These are phyloP conservation scores for Circinella umbellata DNA, from an alignment of 371 early-diverging fungal genomes.

Conservation along the genomic window DNA sequence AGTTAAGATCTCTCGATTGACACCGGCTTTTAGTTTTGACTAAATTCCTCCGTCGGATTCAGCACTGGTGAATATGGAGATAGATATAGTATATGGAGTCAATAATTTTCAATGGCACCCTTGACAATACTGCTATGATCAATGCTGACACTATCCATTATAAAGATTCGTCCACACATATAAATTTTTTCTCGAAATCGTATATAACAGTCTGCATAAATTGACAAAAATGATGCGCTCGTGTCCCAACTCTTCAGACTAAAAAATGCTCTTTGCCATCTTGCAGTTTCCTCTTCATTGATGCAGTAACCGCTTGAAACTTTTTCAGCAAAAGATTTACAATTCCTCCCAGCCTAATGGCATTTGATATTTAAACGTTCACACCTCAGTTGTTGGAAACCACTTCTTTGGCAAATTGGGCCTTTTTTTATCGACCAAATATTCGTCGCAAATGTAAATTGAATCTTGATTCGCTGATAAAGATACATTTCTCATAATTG, in stretches of 20 bases:
- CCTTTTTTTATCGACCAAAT: conserved; percentile 19
- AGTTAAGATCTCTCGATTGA: too few species aligned
- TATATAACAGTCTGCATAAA: not conserved
- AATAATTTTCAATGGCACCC: not conserved
- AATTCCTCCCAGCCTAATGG: conserved; percentile 12
- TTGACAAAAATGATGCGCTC: conserved; percentile 1
- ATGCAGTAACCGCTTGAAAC: not conserved
- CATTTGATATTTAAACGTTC: conserved; percentile 13
- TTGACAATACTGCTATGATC: conserved; percentile 2
- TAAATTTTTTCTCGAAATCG: not conserved
- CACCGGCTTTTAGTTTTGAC: conserved; percentile 5
- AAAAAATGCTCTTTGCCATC: not conserved
- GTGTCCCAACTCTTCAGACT: conserved; percentile 3
- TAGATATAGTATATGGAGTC: conserved; percentile 13
- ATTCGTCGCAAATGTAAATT: conserved; percentile 14
- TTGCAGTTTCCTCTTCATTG: conserved; percentile 5
- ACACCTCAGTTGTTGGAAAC: not conserved
- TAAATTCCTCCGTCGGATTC: conserved; percentile 21
- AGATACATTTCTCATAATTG: conserved; percentile 6
- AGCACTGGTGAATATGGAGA: conserved; percentile 25
- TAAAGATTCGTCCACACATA: not conserved
- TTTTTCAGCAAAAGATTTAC: conserved; percentile 13
- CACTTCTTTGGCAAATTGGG: not conserved
- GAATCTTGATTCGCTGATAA: conserved; percentile 21
- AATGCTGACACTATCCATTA: conserved; percentile 20